Evolutionary conservation across 1,284 basidiomycete species (phyloP), one percentile per base, ranked within the genome.

Genomic region (Salmacisia buchloeana): DNA sequence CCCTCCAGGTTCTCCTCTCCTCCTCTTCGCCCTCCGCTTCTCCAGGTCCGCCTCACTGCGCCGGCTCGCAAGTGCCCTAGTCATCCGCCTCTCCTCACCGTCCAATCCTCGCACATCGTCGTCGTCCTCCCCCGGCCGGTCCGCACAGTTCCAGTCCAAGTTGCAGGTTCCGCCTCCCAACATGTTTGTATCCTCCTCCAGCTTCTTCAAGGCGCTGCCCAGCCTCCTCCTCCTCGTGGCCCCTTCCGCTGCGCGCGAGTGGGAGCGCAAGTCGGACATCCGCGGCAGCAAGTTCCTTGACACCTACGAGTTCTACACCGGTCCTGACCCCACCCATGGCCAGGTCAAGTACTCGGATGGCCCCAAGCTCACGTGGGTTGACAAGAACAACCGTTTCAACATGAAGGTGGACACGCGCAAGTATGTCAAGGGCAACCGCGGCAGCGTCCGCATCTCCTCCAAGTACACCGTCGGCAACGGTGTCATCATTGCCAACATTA

Each of bases 281-380:
- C 49, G 49, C 49, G 49, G 49, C 49, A 18, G 18, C 29, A 15
- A 27, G 27, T 54, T 54, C 49, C 29, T 31, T 12, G 49, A 54
- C 49, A 33, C 27, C 1, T 54, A 54, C 49, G 12, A 9, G 3
- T 54, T 54, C 27, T 54, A 54, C 27, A 18, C 25, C 27, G 49
- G 49, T 5, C 49, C 27, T 2, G 49, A 54, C 13, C 49, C 49
- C 3, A 76, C 74, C 31, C 68, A 75, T 43, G 77, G 77, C 12
- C 68, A 73, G 7, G 77, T 79, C 63, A 65, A 69, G 46, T 79
- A 75, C 21, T 73, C 77, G 9, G 63, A 64, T 46, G 18, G 61
- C 2, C 59, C 65, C 36, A 78, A 77, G 63, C 67, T 79, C n/a
- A 70, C 67, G n/a, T 71, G 63, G 23, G 71, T 75, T 57, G 63